Base-by-base conservation (phyloP, 805 yeast species). In the Nakazawaea ernobii region DNA sequence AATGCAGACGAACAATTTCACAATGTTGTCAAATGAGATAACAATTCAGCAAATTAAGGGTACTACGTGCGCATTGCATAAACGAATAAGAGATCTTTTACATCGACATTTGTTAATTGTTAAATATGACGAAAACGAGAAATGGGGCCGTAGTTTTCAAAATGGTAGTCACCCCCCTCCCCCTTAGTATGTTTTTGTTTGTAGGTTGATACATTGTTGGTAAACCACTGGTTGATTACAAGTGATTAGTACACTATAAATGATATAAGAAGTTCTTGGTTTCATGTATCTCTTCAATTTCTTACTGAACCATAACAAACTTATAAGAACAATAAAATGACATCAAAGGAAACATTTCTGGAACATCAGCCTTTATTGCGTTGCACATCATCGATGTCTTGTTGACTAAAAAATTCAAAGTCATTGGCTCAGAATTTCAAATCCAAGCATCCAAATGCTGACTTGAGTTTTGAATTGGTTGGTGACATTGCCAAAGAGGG, bases 331-430 rank as follows among this genome's bases (percentile, higher is more conserved):
- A 28, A 30, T 17, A 28, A 40, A 27, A 42, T 42, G 45, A 32
- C 45, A 6, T 26, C 43, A 24, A 27, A 35, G 27, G 47, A 39
- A 39, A 42, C 51, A 70, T 77, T 33, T 66, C 82, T 2, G 82
- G 83, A 30, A 79, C 80, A 10, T 64, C 74, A 4, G 83, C 82
- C 11, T 78, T 67, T 53, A 69, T 79, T 51, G 82, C 82, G 32
- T 72, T 67, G 54, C 77, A 75, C 55, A 61, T 74, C 20, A 64
- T 77, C 40, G 65, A 67, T 43, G 59, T 56, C 27, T 66, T 77
- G 43, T 52, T 79, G 17, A 55, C 59, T 7, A 62, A 63, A 15
- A 67, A 65, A 8, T 75, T 74, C 53, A 56, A 59, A 11, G 83
- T 78, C 11, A 66, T 78, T 47, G 83, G 82, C 32, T 66, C 82